These are phyloP conservation scores for Calvatia gigantea DNA, from an alignment of 768 basidiomycete genomes.

Conservation along the genomic window DNA sequence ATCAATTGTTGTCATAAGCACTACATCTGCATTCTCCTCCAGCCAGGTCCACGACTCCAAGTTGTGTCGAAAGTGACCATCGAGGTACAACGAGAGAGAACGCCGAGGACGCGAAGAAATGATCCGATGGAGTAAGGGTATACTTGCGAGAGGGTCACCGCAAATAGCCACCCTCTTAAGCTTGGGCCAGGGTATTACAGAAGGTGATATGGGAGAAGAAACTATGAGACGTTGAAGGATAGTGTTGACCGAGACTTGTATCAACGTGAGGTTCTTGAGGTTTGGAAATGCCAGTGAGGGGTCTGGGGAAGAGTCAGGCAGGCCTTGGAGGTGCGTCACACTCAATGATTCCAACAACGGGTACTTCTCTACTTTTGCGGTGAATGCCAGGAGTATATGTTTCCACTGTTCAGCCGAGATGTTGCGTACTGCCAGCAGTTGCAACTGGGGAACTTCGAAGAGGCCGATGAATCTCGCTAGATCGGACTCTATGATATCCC, in stretches of 20 bases:
- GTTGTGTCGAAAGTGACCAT: constrained; percentile 19
- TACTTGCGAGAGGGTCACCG: constrained; percentile 21
- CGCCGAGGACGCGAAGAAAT: constrained; percentile 17
- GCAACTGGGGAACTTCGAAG: constrained; percentile 18
- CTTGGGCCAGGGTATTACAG: constrained; percentile 18
- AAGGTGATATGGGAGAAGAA: background rate
- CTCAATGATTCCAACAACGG: constrained; percentile 6
- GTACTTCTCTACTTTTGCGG: constrained; percentile 10
- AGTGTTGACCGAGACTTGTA: constrained; percentile 19
- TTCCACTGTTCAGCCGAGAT: constrained; percentile 10
- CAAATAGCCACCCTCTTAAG: constrained; percentile 20
- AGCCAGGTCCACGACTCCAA: constrained; percentile 26
- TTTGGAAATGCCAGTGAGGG: constrained; percentile 22
- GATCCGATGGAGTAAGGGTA: constrained; percentile 25
- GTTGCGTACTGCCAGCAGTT: constrained; percentile 3
- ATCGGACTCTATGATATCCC: constrained; percentile 11
- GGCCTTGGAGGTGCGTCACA: constrained; percentile 5
- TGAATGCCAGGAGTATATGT: constrained; percentile 6
- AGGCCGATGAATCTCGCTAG: constrained; percentile 22
- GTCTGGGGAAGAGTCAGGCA: constrained; percentile 1
- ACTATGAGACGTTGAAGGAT: constrained; percentile 21
- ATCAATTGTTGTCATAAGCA: constrained; percentile 8
- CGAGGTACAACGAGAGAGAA: constrained; percentile 21
- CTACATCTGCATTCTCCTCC: constrained; percentile 19
- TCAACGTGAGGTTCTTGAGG: constrained; percentile 21